phyloP scores from a whole-genome alignment of 371 early-diverging fungal species.

The Haplosporangium sp. region DNA sequence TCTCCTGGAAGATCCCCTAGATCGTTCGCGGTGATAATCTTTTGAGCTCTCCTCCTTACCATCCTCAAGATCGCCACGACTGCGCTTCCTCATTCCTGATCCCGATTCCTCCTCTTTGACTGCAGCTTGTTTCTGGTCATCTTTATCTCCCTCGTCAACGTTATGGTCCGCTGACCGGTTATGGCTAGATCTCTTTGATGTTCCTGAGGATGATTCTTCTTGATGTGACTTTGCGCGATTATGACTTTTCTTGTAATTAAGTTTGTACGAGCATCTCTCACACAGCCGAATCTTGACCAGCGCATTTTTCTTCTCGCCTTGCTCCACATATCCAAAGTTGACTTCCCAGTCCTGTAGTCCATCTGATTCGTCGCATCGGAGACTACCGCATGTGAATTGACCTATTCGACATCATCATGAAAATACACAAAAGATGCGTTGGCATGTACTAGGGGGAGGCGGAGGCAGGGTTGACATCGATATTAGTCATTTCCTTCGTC shows the following conservation, averaged over 20 bases:
- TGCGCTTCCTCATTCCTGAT: not conserved
- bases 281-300: constrained; percentile 86
- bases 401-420: constrained; percentile 51
- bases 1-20: not conserved
- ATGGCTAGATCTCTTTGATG: not conserved
- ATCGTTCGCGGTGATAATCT: not conserved
- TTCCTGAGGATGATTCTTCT: not conserved
- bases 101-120: too few species aligned
- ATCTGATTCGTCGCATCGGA: constrained; percentile 61
- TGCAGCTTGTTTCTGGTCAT: too few species aligned
- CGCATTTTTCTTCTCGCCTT: constrained; percentile 76
- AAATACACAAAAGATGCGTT: not conserved
- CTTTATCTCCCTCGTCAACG: too few species aligned
- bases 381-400: constrained; percentile 78
- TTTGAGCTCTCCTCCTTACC: not conserved
- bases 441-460: too few species aligned
- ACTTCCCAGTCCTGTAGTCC: constrained; percentile 85
- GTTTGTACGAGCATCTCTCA: constrained; percentile 67
- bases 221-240: constrained; percentile 8
- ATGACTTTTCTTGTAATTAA: constrained; percentile 63
- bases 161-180: too few species aligned
- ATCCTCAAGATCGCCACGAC: not conserved
- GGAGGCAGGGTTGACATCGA: too few species aligned
- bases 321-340: constrained; percentile 84
- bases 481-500: not conserved